Evolutionary conservation across 768 basidiomycete species (phyloP), one percentile per base, ranked within the genome.

Genomic region (Trametes cubensis): DNA sequence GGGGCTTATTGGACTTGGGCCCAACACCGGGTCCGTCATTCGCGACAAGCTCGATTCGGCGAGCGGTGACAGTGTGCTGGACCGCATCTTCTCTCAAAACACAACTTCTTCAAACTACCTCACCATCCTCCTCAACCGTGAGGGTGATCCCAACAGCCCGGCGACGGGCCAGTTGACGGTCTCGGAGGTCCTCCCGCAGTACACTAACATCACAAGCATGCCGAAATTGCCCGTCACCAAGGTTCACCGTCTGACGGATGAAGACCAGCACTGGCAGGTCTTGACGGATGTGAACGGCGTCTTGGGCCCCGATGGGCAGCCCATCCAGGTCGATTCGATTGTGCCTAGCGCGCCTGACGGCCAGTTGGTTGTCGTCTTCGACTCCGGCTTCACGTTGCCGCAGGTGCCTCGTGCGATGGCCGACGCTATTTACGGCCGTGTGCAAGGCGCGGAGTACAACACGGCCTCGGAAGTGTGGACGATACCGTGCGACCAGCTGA

Each of bases 181-280:
- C 55, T 82, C 82, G 1, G 89, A 92, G 70, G 25, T 85, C 48
- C 77, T 88, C 3, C 75, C 87, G 10, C 84, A 83, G 4, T 88
- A 83, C 59, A 83, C 85, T 69, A 82, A 82, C 67, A 80, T 93
- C 56, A 77, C 78, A 6, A 81, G 64, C 63, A 84, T 85, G 79
- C 84, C 89, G 1, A 81, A 88, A 70, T 78, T 92, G 45, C 75
- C 83, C 55, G 83, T 93, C 17, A 83, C 88, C 66, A 83, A 78
- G 23, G 88, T 92, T 39, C 83, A 84, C 66, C 77, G 76, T 60
- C 72, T 88, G 44, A 76, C 88, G 30, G 72, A 83, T 70, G 77
- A 80, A 70, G 88, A 91, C 68, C 91, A 92, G 75, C 91, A 93
- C 72, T 93, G 90, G 90, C 89, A 91, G 67, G 79, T 85, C 14